phyloP scores from a whole-genome alignment of 768 basidiomycete species.

The Pholiota molesta region DNA sequence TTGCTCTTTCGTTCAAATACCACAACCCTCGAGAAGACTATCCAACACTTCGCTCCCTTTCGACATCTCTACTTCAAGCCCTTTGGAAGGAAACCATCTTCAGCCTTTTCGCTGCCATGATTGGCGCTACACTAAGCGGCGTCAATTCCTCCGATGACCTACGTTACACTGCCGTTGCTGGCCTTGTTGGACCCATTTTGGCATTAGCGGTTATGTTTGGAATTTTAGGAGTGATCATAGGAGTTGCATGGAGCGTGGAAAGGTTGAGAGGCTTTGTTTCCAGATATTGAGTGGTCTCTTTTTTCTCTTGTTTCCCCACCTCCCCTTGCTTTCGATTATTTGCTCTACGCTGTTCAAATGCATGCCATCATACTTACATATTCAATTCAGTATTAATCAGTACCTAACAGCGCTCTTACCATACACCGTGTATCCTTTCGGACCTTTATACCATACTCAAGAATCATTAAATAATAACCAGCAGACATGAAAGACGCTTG shows the following conservation, averaged over 20 bases:
- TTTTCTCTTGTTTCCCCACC: background rate
- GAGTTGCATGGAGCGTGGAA: slow-evolving; percentile 13
- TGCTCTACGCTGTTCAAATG: background rate
- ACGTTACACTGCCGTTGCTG: slow-evolving; percentile 16
- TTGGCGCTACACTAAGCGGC: slow-evolving; percentile 20
- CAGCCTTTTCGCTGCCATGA: slow-evolving; percentile 23
- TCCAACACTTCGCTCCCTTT: background rate
- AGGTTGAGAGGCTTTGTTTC: slow-evolving; percentile 14
- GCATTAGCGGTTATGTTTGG: slow-evolving; percentile 22
- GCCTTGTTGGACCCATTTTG: slow-evolving; percentile 24
- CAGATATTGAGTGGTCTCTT: slow-evolving; percentile 7
- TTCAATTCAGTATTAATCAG: too few species aligned
- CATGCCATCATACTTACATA: background rate
- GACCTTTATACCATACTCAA: background rate
- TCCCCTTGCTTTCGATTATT: background rate
- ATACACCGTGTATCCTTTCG: background rate
- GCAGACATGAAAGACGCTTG: background rate
- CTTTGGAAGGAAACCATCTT: slow-evolving; percentile 28
- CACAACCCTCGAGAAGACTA: background rate
- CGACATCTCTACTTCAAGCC: slow-evolving; percentile 8
- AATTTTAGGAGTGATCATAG: slow-evolving; percentile 14
- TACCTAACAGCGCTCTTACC: too few species aligned
- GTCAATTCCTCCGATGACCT: slow-evolving; percentile 11
- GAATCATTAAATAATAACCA: background rate
- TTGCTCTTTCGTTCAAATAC: slow-evolving; percentile 13